Evolutionary conservation across 2,329 filamentous ascomycete species (phyloP).

Genomic region (Purpureocillium lavendulum): DNA sequence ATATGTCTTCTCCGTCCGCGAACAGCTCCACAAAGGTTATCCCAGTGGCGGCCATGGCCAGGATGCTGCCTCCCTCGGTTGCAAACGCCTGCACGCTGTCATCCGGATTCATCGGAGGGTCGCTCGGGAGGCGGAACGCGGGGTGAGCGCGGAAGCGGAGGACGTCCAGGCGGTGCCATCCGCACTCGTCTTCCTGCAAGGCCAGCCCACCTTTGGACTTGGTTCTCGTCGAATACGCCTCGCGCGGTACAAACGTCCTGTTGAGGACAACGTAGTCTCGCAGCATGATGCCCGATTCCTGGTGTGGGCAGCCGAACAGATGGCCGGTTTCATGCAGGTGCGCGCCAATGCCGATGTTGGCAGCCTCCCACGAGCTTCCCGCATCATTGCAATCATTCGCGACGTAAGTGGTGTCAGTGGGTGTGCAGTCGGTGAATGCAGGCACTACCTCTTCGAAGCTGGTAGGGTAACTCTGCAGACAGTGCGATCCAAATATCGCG

Average conservation of each 20-base stretch:
- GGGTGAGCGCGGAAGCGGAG: slow-evolving; percentile 86
- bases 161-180: slow-evolving; percentile 83
- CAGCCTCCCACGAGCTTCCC: slow-evolving; percentile 92
- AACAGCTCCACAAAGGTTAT: slow-evolving; percentile 81
- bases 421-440: slow-evolving; percentile 83
- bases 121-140: slow-evolving; percentile 77
- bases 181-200: slow-evolving; percentile 71
- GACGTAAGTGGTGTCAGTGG: slow-evolving; percentile 71
- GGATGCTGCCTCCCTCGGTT: slow-evolving; percentile 66
- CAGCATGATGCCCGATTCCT: slow-evolving; percentile 86
- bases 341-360: slow-evolving; percentile 86
- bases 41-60: slow-evolving; percentile 72
- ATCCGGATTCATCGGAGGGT: slow-evolving; percentile 56
- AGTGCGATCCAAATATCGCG: slow-evolving; percentile 88
- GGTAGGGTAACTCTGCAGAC: slow-evolving; percentile 82
- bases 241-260: slow-evolving; percentile 70
- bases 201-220: slow-evolving; percentile 74
- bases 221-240: slow-evolving; percentile 81
- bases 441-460: slow-evolving; percentile 84
- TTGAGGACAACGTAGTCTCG: slow-evolving; percentile 80
- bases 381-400: slow-evolving; percentile 82
- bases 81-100: slow-evolving; percentile 80
- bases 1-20: slow-evolving; percentile 70
- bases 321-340: slow-evolving; percentile 90
- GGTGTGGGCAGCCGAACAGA: slow-evolving; percentile 81